Conservation (phyloP, 345 rosid species). For the Eucalyptus urophylla region DNA sequence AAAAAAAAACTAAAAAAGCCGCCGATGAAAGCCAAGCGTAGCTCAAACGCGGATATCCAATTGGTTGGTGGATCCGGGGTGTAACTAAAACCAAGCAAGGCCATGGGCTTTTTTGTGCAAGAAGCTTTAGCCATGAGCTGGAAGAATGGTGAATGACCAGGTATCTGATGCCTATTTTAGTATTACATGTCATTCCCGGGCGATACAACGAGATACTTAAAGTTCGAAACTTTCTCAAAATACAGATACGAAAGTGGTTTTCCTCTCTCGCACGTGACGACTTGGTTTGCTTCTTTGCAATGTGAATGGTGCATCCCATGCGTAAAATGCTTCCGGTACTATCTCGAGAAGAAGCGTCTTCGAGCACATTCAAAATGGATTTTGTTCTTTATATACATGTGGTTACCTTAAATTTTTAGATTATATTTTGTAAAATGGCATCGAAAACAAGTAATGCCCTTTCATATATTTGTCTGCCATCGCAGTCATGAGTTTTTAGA, state of each 20-base stretch:
- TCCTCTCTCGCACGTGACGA: neutral
- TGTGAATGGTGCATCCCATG: neutral
- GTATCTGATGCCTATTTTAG: neutral
- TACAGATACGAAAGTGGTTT: neutral
- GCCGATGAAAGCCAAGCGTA: neutral
- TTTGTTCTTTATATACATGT: neutral
- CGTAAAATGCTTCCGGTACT: neutral
- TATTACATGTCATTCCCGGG: neutral
- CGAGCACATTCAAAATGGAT: neutral
- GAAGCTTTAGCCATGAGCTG: neutral
- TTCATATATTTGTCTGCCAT: too few species aligned
- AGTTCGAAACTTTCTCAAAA: neutral
- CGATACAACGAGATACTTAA: neutral
- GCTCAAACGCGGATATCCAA: neutral
- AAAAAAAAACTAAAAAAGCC: neutral
- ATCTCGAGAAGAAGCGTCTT: neutral
- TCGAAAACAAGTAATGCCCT: neutral
- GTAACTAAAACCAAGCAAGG: neutral
- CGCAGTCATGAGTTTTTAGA: fast-evolving
- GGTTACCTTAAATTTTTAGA: neutral
- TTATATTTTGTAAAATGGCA: neutral
- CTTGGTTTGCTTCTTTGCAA: neutral
- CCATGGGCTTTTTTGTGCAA: neutral
- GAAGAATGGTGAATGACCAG: neutral
- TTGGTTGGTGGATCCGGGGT: neutral